These are phyloP conservation scores for Globisporangium cystogenes DNA, from an alignment of 352 stramenopile species.

Conservation along the genomic window DNA sequence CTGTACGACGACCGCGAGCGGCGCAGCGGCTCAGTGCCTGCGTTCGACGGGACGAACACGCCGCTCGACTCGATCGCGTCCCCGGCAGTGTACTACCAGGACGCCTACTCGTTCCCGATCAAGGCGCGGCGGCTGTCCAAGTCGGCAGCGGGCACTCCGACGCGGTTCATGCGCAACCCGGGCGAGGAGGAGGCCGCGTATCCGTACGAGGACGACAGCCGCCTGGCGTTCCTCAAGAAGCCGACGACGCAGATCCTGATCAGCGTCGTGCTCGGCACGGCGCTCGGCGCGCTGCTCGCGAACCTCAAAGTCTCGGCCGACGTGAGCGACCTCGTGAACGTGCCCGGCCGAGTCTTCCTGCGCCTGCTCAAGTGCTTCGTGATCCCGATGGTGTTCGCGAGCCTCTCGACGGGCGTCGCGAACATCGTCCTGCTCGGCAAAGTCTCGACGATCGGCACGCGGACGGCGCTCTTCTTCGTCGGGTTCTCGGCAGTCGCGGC, in stretches of 20 bases:
- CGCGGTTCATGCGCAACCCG: conserved; percentile 7
- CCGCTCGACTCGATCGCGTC: conserved; percentile 32
- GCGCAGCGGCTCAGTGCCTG: conserved; percentile 6
- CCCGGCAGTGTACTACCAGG: conserved; percentile 33
- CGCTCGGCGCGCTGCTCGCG: conserved; percentile 26
- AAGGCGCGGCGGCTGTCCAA: conserved; percentile 14
- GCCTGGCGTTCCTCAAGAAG: conserved; percentile 22
- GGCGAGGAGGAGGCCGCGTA: conserved; percentile 2
- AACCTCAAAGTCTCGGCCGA: conserved; percentile 26
- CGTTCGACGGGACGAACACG: conserved; percentile 11
- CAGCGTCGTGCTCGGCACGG: conserved; percentile 24
- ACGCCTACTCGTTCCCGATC: conserved; percentile 17
- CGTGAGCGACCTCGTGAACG: conserved; percentile 26
- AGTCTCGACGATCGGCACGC: conserved; percentile 46
- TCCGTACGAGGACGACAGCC: conserved; percentile 10
- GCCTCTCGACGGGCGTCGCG: conserved; percentile 46
- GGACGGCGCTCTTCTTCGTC: conserved; percentile 46
- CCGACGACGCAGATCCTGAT: conserved; percentile 39
- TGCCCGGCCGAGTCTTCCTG: conserved; percentile 39
- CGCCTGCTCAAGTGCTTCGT: conserved; percentile 48
- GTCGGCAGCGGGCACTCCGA: conserved; percentile 3
- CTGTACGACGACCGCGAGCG: conserved; percentile 9
- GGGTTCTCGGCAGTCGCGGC: conserved; percentile 29
- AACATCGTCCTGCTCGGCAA: conserved; percentile 67
- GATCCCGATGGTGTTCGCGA: conserved; percentile 66